Conservation (phyloP, 345 rosid species). For the Citrus hindsii region DNA sequence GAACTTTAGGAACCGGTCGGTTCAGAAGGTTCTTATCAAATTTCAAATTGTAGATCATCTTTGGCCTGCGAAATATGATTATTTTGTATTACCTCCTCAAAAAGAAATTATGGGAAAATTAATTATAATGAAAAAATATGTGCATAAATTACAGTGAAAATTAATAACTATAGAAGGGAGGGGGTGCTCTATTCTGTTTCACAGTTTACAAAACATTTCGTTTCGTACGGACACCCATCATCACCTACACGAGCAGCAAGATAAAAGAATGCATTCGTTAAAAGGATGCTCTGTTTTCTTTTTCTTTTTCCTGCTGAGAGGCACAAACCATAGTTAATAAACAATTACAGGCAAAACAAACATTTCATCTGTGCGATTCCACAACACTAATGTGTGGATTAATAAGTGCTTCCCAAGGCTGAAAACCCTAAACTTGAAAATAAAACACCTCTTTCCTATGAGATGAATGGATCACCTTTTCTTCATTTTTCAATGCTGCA, state of each 20-base stretch:
- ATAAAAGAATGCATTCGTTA: not conserved
- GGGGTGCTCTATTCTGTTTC: no score
- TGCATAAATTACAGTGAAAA: no score
- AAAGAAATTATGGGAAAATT: no score
- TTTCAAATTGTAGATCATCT: no score
- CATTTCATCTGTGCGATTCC: not conserved
- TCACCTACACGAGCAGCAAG: not conserved
- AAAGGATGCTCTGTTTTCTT: conserved; percentile 9
- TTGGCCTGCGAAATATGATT: no score
- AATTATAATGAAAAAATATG: no score
- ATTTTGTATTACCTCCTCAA: no score
- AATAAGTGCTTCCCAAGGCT: not conserved
- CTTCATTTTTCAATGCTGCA: not conserved
- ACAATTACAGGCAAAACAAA: not conserved
- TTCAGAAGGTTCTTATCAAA: not conserved
- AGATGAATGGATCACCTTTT: conserved; percentile 2
- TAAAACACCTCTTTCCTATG: not conserved
- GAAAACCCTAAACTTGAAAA: not conserved
- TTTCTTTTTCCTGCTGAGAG: no score
- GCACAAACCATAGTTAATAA: not conserved
- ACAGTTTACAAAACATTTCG: no score
- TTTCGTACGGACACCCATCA: not conserved
- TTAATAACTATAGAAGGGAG: no score
- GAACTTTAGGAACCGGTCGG: not conserved
- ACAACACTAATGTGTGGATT: not conserved